phyloP scores from a whole-genome alignment of 2,329 filamentous ascomycete genomes.

The Phyllosticta citribraziliensis region DNA sequence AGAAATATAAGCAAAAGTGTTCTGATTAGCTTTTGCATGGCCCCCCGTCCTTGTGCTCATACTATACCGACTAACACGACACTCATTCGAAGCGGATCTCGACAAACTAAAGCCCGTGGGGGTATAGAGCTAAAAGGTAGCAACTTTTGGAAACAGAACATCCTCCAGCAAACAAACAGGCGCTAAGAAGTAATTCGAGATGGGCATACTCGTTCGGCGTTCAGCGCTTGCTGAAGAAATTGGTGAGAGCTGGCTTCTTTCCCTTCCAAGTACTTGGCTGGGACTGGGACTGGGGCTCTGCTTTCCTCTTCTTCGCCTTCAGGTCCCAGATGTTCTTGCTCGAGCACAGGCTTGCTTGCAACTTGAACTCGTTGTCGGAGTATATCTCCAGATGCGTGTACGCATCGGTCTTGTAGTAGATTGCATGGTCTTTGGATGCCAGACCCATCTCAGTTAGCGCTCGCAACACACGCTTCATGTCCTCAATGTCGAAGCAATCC shows the following conservation, averaged over 20 bases:
- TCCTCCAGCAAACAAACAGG: background rate
- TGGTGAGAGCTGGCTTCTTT: background rate
- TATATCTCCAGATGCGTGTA: conserved; percentile 37
- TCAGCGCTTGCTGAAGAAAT: background rate
- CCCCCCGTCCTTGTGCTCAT: background rate
- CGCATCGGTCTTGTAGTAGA: conserved; percentile 71
- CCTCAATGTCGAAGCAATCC: conserved; percentile 59
- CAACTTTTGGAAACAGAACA: background rate
- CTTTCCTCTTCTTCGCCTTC: conserved; percentile 3
- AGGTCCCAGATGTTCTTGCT: conserved; percentile 25
- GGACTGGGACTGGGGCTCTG: background rate
- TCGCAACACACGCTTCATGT: conserved; percentile 58
- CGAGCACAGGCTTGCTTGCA: conserved; percentile 34
- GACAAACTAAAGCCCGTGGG: background rate
- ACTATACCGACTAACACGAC: background rate
- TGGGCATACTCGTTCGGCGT: background rate
- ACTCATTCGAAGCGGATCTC: background rate
- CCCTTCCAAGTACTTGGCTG: background rate
- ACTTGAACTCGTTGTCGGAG: conserved; percentile 29
- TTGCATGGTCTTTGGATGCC: conserved; percentile 36
- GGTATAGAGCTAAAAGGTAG: background rate
- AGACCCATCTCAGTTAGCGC: conserved; percentile 54
- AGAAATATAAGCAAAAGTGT: background rate
- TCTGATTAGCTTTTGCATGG: background rate
- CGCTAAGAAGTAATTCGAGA: background rate